Evolutionary conservation across 2,329 filamentous ascomycete genomes (phyloP), one percentile per base, ranked within the genome.

Genomic region (Periconia macrospinosa): DNA sequence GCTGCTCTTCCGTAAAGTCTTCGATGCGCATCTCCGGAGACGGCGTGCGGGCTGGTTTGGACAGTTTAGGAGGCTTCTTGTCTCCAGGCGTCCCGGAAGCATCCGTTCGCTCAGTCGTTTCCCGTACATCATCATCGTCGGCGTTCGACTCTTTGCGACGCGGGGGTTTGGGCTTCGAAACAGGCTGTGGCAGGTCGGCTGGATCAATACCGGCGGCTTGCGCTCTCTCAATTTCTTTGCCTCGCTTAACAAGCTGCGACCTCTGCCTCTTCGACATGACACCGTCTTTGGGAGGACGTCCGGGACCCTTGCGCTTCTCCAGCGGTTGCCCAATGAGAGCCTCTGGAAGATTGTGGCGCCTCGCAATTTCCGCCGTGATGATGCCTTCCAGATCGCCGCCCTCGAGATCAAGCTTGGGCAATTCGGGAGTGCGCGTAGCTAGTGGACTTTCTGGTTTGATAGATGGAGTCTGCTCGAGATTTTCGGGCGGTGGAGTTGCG

Each of bases 221-320:
- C 10, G 72, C 73, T 50, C 69, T 73, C 40, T 76, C 73, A n/a
- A 70, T 70, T 56, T 83, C 81, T 57, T 80, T 77, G 41, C 76
- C 72, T 55, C 81, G 77, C 70, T 87, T 88, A 74, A 87, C 85
- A 8, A 86, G 80, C 45, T 86, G 71, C 17, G 85, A 80, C 60
- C 87, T 82, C 65, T 92, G 87, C 52, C 90, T 81, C 74, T 92
- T 92, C 1, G 89, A 92, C 85, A 92, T 90, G 68, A 91, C 83
- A 27, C 90, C 90, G 65, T 92, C 89, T 76, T 92, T 92, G 0
- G 90, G 90, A 18, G 90, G 90, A 49, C 90, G 79, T n/a, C 90
- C 90, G 10, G 90, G 90, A 14, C 90, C 90, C 61, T 89, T 86
- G 58, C 88, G 87, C 73, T 85, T 88, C 50, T 69, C 68, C 10